Evolutionary conservation across 2,329 filamentous ascomycete genomes (phyloP), one percentile per base, ranked within the genome.

Genomic region (Talaromyces amestolkiae): DNA sequence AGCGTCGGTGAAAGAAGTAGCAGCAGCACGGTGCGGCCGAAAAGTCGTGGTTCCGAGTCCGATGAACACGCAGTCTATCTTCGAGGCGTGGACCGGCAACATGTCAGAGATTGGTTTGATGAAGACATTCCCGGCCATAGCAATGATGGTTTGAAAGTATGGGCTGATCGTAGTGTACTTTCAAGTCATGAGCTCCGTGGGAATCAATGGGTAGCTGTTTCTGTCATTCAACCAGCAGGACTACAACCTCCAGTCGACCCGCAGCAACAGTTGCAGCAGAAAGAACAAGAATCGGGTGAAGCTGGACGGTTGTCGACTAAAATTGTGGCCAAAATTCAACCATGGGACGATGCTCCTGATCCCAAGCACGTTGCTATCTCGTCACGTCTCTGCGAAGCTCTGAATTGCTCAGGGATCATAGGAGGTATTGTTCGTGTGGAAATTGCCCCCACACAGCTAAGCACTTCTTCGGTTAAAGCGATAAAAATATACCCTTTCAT

Each of bases 341-440:
- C 87, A 1, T 99, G 95, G 96, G 86, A 93, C 65, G 92, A 96
- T 72, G 89, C 93, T 1, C 93, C 95, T 0, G 92, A 94, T 73
- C 89, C 87, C 62, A 88, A 91, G 68, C 91, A 94, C 67, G 86
- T 87, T 58, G 92, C 92, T 1, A 81, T 99, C 27, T 98, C 95
- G 1, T 86, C 88, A 0, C 79, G 88, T 3, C 81, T 99, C 7
- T 96, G 91, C 76, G 85, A 86, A 35, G 86, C 90, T 0, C 83
- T 99, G 24, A 89, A 88, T 2, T 88, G 86, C 61, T 81, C 86
- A 45, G 89, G 87, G 1, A 85, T 96, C 61, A 91, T 96, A 10
- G 95, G 95, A 13, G 92, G 93, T 0, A 87, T 98, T 49, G 86
- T 97, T 64, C 92, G 94, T 67, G 84, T 99, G 35, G 93, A 98